These are phyloP conservation scores for Prunus yedoensis DNA, from an alignment of 331 rosid genomes.

Conservation along the genomic window DNA sequence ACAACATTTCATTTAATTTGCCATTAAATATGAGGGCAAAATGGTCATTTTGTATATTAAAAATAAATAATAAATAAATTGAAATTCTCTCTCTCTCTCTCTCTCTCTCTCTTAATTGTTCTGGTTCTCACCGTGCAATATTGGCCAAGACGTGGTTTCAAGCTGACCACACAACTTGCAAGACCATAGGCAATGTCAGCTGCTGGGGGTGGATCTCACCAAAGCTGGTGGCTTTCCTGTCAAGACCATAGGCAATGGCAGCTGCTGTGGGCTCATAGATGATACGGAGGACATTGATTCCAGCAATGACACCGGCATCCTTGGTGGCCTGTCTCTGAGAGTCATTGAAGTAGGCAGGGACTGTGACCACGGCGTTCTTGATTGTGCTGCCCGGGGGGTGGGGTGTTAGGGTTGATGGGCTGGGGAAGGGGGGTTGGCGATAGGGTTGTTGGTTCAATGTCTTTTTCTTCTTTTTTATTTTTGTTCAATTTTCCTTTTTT, in stretches of 20 bases:
- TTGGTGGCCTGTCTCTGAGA: slow-evolving; percentile 93
- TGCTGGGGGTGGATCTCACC: slow-evolving; percentile 47
- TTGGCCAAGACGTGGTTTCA: background rate
- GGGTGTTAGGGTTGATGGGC: no score
- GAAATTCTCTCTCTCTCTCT: background rate
- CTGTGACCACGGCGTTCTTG: slow-evolving; percentile 85
- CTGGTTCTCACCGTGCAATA: no score
- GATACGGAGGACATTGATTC: slow-evolving; percentile 73
- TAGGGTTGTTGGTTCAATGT: no score
- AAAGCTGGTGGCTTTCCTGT: no score
- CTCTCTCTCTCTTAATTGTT: background rate
- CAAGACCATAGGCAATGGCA: slow-evolving; percentile 73
- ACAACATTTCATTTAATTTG: no score
- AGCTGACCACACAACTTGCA: background rate
- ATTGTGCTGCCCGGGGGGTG: slow-evolving; percentile 44
- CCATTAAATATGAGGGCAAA: no score
- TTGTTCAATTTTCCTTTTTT: no score
- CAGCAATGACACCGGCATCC: slow-evolving; percentile 92
- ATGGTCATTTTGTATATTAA: no score
- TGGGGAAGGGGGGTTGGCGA: background rate
- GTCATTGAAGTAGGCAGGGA: slow-evolving; percentile 82
- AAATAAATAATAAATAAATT: no score
- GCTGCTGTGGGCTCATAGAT: slow-evolving; percentile 88
- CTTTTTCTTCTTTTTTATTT: no score
- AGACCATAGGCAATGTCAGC: slow-evolving; percentile 84